Evolutionary conservation across 371 early-diverging fungal species (phyloP), one percentile per base, ranked within the genome.

Genomic region (Mortierella sp.): DNA sequence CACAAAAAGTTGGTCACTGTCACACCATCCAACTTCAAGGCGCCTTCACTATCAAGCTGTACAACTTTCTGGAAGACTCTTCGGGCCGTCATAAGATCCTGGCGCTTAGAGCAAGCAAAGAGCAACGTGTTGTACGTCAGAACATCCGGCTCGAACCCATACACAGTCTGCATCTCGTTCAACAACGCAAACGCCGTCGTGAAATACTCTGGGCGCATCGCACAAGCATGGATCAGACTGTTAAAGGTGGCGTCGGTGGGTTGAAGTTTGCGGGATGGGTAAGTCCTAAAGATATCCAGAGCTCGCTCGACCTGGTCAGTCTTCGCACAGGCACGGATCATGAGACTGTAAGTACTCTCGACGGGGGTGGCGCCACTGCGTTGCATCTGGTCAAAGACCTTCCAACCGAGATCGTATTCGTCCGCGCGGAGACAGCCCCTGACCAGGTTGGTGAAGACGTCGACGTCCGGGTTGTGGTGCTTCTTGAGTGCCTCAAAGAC

Each of bases 301-400:
- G 82, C 83, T n/a, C 54, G 75, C 21, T 83, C 74, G 45, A 77
- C 75, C n/a, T 78, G 79, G 70, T 80, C 85, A 75, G 92, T 92
- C 89, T 94, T 93, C 3, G 97, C 94, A 86, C 98, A 98, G 1
- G 97, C 96, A 80, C 95, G 95, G 31, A 98, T 94, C 98, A 98
- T 98, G 34, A 97, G 85, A 19, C 94, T 93, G 77, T 95, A 98
- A 7, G 94, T 90, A 0, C 94, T 93, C 76, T 95, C 94, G 81
- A 96, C 96, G 0, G 97, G 96, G 70, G 92, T 90, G 54, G 93
- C 93, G 38, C 95, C 92, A 44, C 96, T 94, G 45, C 92, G 89
- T 70, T 96, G 93, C 96, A 98, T 95, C 76, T 96, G 91, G 82
- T 97, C 95, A 90, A 97, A 98, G n/a, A 95, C 91, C 45, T 92